Conservation (phyloP, 176 grass and related monocot species). For the Ananas comosus region DNA sequence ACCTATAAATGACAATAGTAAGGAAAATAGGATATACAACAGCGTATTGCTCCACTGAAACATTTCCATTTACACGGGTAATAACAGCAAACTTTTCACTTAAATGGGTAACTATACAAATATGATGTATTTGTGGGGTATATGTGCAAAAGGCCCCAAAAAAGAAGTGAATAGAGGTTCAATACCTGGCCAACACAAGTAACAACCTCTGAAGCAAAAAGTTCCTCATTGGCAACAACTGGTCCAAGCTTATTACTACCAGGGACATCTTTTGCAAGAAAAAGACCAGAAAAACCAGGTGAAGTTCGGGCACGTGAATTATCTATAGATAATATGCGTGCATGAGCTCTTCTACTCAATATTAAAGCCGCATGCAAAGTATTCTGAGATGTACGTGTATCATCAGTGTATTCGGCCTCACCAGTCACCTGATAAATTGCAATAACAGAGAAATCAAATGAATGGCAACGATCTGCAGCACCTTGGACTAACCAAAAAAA, state of each 20-base stretch:
- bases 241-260: constrained; percentile 60
- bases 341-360: constrained; percentile 87
- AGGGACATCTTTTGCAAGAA: constrained; percentile 67
- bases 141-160: not conserved
- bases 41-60: not conserved
- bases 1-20: constrained; percentile 45
- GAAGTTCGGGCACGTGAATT: constrained; percentile 64
- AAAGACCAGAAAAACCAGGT: constrained; percentile 72
- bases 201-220: constrained; percentile 80
- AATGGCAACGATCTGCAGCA: not conserved
- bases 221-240: constrained; percentile 64
- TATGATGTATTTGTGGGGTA: not conserved
- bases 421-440: constrained; percentile 70
- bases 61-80: no score
- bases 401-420: constrained; percentile 85
- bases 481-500: not conserved
- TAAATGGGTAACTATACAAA: no score
- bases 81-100: no score
- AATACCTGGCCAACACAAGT: constrained; percentile 97
- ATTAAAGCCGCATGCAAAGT: constrained; percentile 79
- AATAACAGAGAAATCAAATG: constrained; percentile 23
- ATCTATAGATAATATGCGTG: constrained; percentile 74
- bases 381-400: constrained; percentile 54
- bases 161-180: not conserved
- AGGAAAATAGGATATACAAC: not conserved